A percentile compares a stretch with the other conserved stretches of the same genome.
Evolutionary conservation across 164 flowering plant genomes (phyloP).

Genomic region (Aristolochia californica): DNA sequence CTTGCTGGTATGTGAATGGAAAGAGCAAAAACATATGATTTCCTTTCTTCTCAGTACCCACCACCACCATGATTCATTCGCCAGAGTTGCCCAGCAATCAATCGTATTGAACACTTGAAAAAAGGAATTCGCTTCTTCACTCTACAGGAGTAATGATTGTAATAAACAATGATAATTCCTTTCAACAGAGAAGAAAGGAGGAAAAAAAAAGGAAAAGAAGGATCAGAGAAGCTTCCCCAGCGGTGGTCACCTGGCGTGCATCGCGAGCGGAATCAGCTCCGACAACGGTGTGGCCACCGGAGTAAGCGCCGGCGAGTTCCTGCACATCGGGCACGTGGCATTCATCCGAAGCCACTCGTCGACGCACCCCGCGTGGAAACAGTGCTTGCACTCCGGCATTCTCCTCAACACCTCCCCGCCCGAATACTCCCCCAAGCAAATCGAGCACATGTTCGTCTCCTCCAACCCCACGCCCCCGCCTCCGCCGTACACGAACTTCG

Average conservation of each 20-base stretch:
- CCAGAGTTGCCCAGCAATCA: too few relatives aligned
- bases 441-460: constrained; percentile 30
- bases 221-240: not conserved
- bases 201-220: not conserved
- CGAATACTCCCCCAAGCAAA: constrained; percentile 42
- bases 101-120: too few relatives aligned
- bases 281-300: constrained; percentile 29
- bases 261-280: constrained; percentile 37
- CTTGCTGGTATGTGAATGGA: too few relatives aligned
- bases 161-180: too few relatives aligned
- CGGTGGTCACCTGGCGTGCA: constrained; percentile 25
- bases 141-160: too few relatives aligned
- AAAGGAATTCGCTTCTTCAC: too few relatives aligned
- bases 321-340: constrained; percentile 51
- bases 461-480: constrained; percentile 39
- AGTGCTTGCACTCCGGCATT: constrained; percentile 51
- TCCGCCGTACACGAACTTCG: constrained; percentile 45
- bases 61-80: too few relatives aligned
- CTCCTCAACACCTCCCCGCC: constrained; percentile 30
- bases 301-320: constrained; percentile 40
- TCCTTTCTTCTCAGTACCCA: too few relatives aligned
- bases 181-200: not conserved
- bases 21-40: too few relatives aligned
- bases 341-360: constrained; percentile 53
- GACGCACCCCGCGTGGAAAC: constrained; percentile 46